phyloP scores from a whole-genome alignment of 2,329 filamentous ascomycete genomes.

The Alternaria triticina region DNA sequence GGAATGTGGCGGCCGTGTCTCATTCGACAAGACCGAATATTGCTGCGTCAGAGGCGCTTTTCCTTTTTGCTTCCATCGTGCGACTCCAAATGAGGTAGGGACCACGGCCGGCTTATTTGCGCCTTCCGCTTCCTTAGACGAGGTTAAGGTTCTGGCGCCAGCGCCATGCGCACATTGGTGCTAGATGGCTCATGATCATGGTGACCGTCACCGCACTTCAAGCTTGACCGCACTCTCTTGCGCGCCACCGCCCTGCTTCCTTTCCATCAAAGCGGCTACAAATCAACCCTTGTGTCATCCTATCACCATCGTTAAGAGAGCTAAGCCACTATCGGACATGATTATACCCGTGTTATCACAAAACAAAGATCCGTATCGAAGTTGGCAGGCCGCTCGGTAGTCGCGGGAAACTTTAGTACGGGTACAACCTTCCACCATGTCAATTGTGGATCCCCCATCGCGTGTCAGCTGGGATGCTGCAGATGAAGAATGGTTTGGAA shows the following conservation, averaged over 20 bases:
- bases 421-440: constrained; percentile 27
- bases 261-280: background rate
- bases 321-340: background rate
- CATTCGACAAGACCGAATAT: constrained; percentile 22
- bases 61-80: constrained; percentile 16
- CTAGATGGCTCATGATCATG: constrained; percentile 6
- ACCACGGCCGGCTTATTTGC: constrained; percentile 4
- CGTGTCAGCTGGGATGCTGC: constrained; percentile 38
- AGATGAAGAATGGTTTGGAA: constrained; percentile 25
- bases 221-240: constrained; percentile 10
- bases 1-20: constrained; percentile 21
- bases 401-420: constrained; percentile 31
- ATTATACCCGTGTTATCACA: background rate
- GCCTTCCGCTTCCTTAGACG: constrained; percentile 12
- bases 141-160: constrained; percentile 22
- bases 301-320: background rate
- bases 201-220: constrained; percentile 11
- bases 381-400: constrained; percentile 27
- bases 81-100: constrained; percentile 21
- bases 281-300: background rate
- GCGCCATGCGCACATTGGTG: constrained; percentile 20
- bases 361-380: constrained; percentile 8
- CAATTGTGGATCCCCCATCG: constrained; percentile 32
- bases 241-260: constrained; percentile 29
- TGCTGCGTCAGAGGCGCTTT: constrained; percentile 22